These are phyloP conservation scores for Trichocladium antarcticum DNA, from an alignment of 495 filamentous ascomycete species.

Conservation along the genomic window DNA sequence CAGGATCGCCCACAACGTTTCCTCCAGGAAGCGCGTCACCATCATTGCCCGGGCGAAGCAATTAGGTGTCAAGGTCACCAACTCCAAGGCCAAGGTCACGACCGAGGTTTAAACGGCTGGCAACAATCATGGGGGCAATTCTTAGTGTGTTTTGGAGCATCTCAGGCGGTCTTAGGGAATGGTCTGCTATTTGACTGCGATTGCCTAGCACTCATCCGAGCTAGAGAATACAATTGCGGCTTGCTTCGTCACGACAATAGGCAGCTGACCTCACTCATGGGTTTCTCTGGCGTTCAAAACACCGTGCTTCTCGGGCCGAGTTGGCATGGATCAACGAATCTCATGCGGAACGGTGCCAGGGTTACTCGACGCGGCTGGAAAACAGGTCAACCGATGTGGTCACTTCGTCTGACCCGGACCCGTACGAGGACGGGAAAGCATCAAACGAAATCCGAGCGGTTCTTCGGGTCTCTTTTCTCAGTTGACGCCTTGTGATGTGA, in stretches of 20 bases:
- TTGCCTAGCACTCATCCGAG: conserved; percentile 21
- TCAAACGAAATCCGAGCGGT: background rate
- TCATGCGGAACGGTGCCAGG: background rate
- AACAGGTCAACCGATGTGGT: background rate
- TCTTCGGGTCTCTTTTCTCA: background rate
- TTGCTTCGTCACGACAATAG: conserved; percentile 21
- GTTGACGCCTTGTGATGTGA: too few species aligned
- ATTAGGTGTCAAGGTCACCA: conserved; percentile 97
- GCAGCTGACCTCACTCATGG: background rate
- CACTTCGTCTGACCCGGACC: too few species aligned
- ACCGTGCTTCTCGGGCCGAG: background rate
- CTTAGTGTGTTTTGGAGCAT: conserved; percentile 27
- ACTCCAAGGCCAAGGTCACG: conserved; percentile 94
- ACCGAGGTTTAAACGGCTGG: conserved; percentile 67
- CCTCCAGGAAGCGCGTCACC: conserved; percentile 94
- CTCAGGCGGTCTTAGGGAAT: conserved; percentile 25
- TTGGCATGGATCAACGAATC: background rate
- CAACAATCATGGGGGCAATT: conserved; percentile 20
- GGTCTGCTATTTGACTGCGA: conserved; percentile 26
- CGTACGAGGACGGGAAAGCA: too few species aligned
- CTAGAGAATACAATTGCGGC: conserved; percentile 23
- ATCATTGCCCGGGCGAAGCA: conserved; percentile 95
- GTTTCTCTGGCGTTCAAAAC: background rate
- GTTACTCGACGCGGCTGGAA: background rate
- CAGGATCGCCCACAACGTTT: conserved; percentile 94